Base-by-base conservation (phyloP, 176 grass and related monocot species). In the Luzula sylvatica region DNA sequence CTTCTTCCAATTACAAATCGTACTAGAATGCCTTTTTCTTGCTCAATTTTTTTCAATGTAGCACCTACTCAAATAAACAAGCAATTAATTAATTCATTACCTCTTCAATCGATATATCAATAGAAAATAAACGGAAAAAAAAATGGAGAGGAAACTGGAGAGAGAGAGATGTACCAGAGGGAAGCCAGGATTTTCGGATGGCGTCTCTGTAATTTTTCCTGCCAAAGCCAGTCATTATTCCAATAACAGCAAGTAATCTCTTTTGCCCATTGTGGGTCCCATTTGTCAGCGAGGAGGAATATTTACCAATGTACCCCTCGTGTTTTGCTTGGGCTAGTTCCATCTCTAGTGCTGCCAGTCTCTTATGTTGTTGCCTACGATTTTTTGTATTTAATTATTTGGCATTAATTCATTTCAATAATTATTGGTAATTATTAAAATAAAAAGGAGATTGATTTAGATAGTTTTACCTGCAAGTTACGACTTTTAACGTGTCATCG, bases 1-100 rank as follows among this genome's bases (percentile, higher is more conserved):
- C 86, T 98, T 90, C 86, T 76, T 83, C 92, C 92, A 65, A 98
- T 83, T 41, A 98, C 38, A 67, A 98, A 98, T 50, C 86, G 81
- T 59, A 86, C 85, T 55, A 87, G 59, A 73, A 90, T 73, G 56
- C 82, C 82, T 69, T 90, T 90, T 50, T 98, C 86, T 72, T 82
- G 75, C 83, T 98, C 86, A 45, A 98, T 47, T 77, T 77, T 90
- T 51, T 86, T 83, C 52, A 90, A 62, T 78, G 87, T 79, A 74
- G 86, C 71, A 79, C 80, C 90, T 96, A 80, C 25, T 14, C 63
- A 63, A 20, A 70, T 14, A 57, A 52, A 50, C 26, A 65, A 45
- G 72, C 18, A 72, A 52, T 58, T 24, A 50, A 72, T 14, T 44
- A 23, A 72, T 5, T 26, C 20, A 71, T n/a, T n/a, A n/a, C n/a